These are phyloP conservation scores for Saturnispora sekii DNA, from an alignment of 805 yeast species.

Conservation along the genomic window DNA sequence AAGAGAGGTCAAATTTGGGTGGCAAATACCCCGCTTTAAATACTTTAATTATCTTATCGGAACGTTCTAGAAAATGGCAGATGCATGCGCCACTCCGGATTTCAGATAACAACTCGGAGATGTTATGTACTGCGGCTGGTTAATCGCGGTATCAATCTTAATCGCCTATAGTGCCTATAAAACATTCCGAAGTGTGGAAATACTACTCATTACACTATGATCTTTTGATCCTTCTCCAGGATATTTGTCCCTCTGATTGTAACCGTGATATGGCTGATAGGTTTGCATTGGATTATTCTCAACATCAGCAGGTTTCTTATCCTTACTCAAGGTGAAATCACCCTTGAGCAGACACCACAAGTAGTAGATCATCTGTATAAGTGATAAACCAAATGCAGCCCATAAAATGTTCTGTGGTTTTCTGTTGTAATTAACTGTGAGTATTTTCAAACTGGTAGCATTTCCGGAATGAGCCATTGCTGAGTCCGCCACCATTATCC, in stretches of 20 bases:
- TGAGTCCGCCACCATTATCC: slow-evolving; percentile 9
- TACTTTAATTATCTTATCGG: slow-evolving; percentile 1
- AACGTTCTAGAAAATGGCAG: slow-evolving; percentile 5
- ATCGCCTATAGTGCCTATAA: neutral
- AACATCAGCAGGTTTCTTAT: neutral
- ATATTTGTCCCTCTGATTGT: neutral
- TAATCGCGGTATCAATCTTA: neutral
- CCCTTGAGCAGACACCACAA: neutral
- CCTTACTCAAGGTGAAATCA: no score
- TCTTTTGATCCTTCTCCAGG: neutral
- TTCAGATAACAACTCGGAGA: no score
- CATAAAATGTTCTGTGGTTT: slow-evolving; percentile 9
- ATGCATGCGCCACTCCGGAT: slow-evolving; percentile 1
- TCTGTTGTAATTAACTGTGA: slow-evolving; percentile 5
- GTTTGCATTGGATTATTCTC: slow-evolving; percentile 3
- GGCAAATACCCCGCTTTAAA: neutral
- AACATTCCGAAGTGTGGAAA: slow-evolving; percentile 10
- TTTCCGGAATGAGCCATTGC: slow-evolving; percentile 6
- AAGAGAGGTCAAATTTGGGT: neutral
- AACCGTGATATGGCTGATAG: no score
- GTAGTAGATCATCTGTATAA: slow-evolving; percentile 6
- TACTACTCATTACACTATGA: slow-evolving; percentile 13
- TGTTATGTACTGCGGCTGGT: neutral
- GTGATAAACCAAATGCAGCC: slow-evolving; percentile 9
- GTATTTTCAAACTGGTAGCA: slow-evolving; percentile 10